These are phyloP conservation scores for Urtica urens DNA, from an alignment of 306 rosid genomes.

Conservation along the genomic window DNA sequence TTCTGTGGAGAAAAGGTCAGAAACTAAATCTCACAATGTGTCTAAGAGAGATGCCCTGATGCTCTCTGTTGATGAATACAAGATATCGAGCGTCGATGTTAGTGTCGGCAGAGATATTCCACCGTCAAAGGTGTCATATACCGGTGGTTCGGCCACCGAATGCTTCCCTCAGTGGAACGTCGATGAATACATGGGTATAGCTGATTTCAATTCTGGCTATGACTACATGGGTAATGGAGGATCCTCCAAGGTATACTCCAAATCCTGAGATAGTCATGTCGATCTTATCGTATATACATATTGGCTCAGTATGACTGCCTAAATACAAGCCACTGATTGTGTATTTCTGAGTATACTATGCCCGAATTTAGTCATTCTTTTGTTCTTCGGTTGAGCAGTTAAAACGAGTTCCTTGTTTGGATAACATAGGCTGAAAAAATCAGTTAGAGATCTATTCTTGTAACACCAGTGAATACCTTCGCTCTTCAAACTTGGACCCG, in stretches of 20 bases:
- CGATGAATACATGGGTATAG: slow-evolving; percentile 54
- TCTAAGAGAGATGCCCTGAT: slow-evolving; percentile 24
- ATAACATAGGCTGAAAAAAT: too few species aligned
- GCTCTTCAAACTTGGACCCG: too few species aligned
- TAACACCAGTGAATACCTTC: too few species aligned
- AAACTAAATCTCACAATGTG: slow-evolving; percentile 23
- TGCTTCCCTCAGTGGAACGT: slow-evolving; percentile 57
- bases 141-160: slow-evolving; percentile 53
- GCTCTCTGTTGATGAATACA: slow-evolving; percentile 31
- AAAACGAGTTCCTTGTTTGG: too few species aligned
- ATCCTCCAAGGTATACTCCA: slow-evolving; percentile 60
- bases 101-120: slow-evolving; percentile 40
- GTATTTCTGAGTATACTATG: too few species aligned
- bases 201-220: slow-evolving; percentile 48
- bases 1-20: slow-evolving; percentile 35
- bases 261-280: slow-evolving; percentile 16
- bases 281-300: neutral
- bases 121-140: slow-evolving; percentile 27
- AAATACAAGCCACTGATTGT: too few species aligned
- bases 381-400: too few species aligned
- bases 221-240: slow-evolving; percentile 58
- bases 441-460: too few species aligned
- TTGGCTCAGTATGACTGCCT: too few species aligned
- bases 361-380: too few species aligned
- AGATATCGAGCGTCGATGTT: slow-evolving; percentile 21